Conservation (phyloP, 176 grass and related monocot species). For the Ensete glaucum region DNA sequence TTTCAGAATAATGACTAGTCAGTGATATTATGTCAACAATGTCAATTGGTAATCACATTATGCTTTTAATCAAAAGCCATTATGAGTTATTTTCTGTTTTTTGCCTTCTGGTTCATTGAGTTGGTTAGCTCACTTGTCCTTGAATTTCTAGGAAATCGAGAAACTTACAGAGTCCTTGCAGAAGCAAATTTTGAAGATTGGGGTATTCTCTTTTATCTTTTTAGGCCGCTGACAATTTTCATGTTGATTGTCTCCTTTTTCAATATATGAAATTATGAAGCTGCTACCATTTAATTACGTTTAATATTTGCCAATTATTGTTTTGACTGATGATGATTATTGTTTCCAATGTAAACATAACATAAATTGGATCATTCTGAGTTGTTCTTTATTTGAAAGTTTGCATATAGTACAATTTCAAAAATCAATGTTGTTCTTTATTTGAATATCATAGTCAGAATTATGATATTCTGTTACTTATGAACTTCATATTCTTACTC, state of each 20-base stretch:
- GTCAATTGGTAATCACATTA: too few species aligned
- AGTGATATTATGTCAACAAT: too few species aligned
- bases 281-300: not conserved
- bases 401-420: too few species aligned
- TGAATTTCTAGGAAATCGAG: conserved; percentile 39
- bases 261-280: not conserved
- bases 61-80: not conserved
- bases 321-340: too few species aligned
- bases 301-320: too few species aligned
- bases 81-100: not conserved
- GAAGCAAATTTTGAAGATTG: conserved; percentile 26
- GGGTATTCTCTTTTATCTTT: conserved; percentile 24
- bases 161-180: conserved; percentile 29
- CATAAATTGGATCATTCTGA: too few species aligned
- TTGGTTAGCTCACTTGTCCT: not conserved
- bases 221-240: not conserved
- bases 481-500: not conserved
- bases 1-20: too few species aligned
- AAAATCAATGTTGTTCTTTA: too few species aligned
- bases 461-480: not conserved
- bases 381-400: too few species aligned
- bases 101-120: not conserved
- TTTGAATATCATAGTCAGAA: not conserved
- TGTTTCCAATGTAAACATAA: too few species aligned
- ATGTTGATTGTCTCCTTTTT: not conserved